These are phyloP conservation scores for Trypanosoma avium DNA, from an alignment of 208 protist species.

Conservation along the genomic window DNA sequence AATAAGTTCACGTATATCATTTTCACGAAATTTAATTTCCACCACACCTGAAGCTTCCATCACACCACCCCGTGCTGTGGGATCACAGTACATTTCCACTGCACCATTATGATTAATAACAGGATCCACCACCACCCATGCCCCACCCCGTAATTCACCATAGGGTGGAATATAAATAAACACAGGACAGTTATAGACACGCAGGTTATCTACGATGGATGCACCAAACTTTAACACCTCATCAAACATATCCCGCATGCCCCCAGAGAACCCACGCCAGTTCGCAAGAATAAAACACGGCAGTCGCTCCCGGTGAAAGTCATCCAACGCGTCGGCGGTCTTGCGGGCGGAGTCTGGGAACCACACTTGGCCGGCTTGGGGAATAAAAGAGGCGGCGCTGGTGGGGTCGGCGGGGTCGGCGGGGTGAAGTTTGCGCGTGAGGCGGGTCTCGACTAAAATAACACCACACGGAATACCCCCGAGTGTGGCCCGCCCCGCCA, in stretches of 20 bases:
- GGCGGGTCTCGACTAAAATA: slow-evolving; percentile 97
- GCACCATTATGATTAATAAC: slow-evolving; percentile 95
- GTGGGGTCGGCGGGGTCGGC: slow-evolving; percentile 95
- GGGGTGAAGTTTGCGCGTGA: slow-evolving; percentile 91
- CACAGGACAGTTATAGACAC: slow-evolving; percentile 94
- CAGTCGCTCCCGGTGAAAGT: slow-evolving; percentile 97
- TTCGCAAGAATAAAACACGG: slow-evolving; percentile 98
- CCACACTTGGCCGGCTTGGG: slow-evolving; percentile 95
- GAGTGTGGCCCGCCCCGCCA: slow-evolving; percentile 94
- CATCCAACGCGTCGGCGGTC: slow-evolving; percentile 96
- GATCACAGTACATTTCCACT: slow-evolving; percentile 98
- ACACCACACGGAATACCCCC: slow-evolving; percentile 98
- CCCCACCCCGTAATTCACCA: slow-evolving; percentile 96
- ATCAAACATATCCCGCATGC: slow-evolving; percentile 99
- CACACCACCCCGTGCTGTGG: slow-evolving; percentile 91
- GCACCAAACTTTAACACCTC: slow-evolving; percentile 99
- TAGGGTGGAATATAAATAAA: slow-evolving; percentile 98
- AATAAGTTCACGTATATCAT: slow-evolving; percentile 91
- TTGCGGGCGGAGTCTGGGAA: slow-evolving; percentile 98
- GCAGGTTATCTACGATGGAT: slow-evolving; percentile 98
- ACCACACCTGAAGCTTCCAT: slow-evolving; percentile 95
- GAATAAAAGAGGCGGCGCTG: slow-evolving; percentile 61
- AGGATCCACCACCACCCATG: slow-evolving; percentile 98
- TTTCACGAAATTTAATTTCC: slow-evolving; percentile 96
- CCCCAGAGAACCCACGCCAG: slow-evolving; percentile 99